phyloP scores from a whole-genome alignment of 2,329 filamentous ascomycete species.

The Raffaelea arxii region DNA sequence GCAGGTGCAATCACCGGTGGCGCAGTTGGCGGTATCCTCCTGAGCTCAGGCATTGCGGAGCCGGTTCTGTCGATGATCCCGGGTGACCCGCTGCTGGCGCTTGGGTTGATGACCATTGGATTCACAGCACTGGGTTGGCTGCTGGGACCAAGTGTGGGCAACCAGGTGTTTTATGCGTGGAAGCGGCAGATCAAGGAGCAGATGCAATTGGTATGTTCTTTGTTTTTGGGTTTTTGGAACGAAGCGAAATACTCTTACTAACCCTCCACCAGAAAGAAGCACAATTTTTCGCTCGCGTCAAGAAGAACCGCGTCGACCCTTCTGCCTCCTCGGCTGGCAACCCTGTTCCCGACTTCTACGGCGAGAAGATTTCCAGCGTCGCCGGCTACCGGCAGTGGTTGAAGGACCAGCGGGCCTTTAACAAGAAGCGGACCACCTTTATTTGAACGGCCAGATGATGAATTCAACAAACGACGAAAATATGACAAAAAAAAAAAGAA shows the following conservation, averaged over 20 bases:
- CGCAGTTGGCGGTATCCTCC: slow-evolving; percentile 50
- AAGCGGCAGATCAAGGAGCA: slow-evolving; percentile 62
- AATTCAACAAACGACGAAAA: no score
- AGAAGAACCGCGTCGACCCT: slow-evolving; percentile 86
- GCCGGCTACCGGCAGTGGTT: slow-evolving; percentile 88
- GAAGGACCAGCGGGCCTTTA: slow-evolving; percentile 95
- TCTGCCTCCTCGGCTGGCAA: slow-evolving; percentile 81
- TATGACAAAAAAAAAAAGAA: neutral
- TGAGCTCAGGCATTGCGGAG: slow-evolving; percentile 66
- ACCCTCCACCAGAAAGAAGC: slow-evolving; percentile 64
- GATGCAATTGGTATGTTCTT: slow-evolving; percentile 54
- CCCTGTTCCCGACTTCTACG: slow-evolving; percentile 95
- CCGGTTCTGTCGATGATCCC: slow-evolving; percentile 61
- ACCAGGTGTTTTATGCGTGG: slow-evolving; percentile 64
- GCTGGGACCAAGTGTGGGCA: slow-evolving; percentile 72
- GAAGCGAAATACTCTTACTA: neutral
- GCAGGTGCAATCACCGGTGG: slow-evolving; percentile 54
- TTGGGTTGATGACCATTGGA: slow-evolving; percentile 70
- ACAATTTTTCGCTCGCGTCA: slow-evolving; percentile 85
- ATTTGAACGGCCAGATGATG: slow-evolving; percentile 31
- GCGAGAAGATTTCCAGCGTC: slow-evolving; percentile 93
- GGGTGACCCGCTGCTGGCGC: slow-evolving; percentile 76
- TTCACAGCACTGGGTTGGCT: slow-evolving; percentile 83
- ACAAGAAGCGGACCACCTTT: slow-evolving; percentile 71
- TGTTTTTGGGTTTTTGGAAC: neutral